Percentiles rank a stretch among this genome's conserved stretches.
Evolutionary conservation across 306 rosid species (phyloP).

Genomic region (Vicia faba): DNA sequence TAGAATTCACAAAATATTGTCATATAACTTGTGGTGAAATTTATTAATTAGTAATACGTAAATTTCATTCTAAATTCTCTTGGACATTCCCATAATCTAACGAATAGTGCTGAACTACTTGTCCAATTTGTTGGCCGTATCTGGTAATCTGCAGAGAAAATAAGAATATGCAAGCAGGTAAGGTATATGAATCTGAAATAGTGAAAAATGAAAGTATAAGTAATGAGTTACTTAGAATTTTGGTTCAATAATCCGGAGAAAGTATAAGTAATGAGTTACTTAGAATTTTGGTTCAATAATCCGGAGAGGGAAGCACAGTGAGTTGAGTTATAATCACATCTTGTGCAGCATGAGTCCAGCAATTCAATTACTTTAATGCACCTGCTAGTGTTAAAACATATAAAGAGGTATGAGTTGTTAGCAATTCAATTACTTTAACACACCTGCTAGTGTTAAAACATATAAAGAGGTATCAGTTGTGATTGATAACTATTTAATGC

Average conservation of each 20-base stretch:
- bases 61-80: not conserved
- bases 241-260: slow-evolving; percentile 78
- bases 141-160: slow-evolving; percentile 3
- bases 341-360: slow-evolving; percentile 79
- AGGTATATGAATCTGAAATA: not conserved
- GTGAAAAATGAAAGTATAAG: slow-evolving; percentile 1
- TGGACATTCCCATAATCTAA: not conserved
- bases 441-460: slow-evolving; percentile 57
- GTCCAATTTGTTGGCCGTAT: not conserved
- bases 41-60: not conserved
- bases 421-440: slow-evolving; percentile 60
- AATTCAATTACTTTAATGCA: slow-evolving; percentile 66
- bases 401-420: too few relatives aligned
- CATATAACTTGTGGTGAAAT: not conserved
- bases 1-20: too few relatives aligned
- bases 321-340: slow-evolving; percentile 68
- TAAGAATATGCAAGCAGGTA: not conserved
- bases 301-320: slow-evolving; percentile 91
- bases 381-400: slow-evolving; percentile 48
- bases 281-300: slow-evolving; percentile 72
- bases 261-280: slow-evolving; percentile 35
- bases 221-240: slow-evolving; percentile 48
- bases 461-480: too few relatives aligned
- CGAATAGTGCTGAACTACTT: too few relatives aligned
- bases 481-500: too few relatives aligned